Percentiles rank a stretch among this genome's conserved stretches.
phyloP scores from a whole-genome alignment of 2,329 filamentous ascomycete genomes.

The Neodidymelliopsis sp. region DNA sequence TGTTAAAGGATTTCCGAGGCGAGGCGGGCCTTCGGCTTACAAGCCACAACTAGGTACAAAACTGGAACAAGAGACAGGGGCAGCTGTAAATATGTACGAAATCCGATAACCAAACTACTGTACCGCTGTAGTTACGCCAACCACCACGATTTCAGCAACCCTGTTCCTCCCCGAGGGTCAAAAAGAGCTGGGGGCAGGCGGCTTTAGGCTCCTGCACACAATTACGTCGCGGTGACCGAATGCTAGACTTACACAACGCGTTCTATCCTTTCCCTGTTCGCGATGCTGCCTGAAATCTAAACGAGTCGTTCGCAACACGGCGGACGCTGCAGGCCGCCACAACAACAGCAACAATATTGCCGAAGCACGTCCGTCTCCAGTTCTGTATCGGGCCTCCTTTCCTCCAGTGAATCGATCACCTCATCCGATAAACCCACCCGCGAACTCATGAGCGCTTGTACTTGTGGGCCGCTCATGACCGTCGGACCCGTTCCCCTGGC shows the following conservation, averaged over 20 bases:
- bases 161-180: conserved; percentile 3
- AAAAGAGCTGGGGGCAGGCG: conserved; percentile 6
- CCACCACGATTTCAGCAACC: conserved; percentile 11
- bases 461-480: conserved; percentile 2
- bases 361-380: conserved; percentile 8
- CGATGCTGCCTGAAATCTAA: background rate
- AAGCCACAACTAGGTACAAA: conserved; percentile 16
- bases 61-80: conserved; percentile 11
- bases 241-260: background rate
- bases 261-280: background rate
- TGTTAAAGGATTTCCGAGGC: conserved; percentile 16
- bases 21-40: conserved; percentile 12
- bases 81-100: conserved; percentile 2
- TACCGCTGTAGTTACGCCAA: conserved; percentile 9
- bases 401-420: conserved; percentile 4
- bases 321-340: background rate
- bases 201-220: conserved; percentile 1
- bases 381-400: conserved; percentile 7
- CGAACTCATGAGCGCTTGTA: background rate
- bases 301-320: background rate
- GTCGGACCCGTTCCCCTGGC: conserved; percentile 16
- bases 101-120: conserved; percentile 6
- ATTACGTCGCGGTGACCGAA: conserved; percentile 20
- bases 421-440: conserved; percentile 7
- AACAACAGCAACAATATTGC: conserved; percentile 1